Percentiles rank a stretch among this genome's conserved stretches.
phyloP scores from a whole-genome alignment of 768 basidiomycete genomes.

The Panaeolus papilionaceus region DNA sequence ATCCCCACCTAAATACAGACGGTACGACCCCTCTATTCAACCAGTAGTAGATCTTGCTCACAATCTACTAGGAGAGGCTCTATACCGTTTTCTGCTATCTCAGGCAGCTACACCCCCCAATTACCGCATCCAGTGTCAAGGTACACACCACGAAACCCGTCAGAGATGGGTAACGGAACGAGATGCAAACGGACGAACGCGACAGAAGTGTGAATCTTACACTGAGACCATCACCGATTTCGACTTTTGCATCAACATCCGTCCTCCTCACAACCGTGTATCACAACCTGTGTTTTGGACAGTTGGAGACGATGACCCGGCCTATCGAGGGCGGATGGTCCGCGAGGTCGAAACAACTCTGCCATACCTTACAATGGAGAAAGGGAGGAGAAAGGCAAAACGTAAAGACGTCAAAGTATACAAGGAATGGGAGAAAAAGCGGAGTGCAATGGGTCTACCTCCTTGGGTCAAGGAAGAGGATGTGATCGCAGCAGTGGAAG shows the following conservation, averaged over 20 bases:
- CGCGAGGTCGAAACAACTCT: constrained; percentile 53
- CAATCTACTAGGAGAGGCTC: constrained; percentile 47
- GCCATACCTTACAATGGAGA: constrained; percentile 1
- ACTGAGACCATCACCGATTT: constrained; percentile 70
- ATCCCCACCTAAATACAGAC: constrained; percentile 68
- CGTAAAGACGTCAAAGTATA: constrained; percentile 48
- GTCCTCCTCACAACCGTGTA: constrained; percentile 35
- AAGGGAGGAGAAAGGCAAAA: constrained; percentile 45
- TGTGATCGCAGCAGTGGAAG: constrained; percentile 21
- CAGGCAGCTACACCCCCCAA: constrained; percentile 54
- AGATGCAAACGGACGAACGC: constrained; percentile 40
- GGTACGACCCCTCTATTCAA: constrained; percentile 35
- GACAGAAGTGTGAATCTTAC: constrained; percentile 53
- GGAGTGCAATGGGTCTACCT: constrained; percentile 53
- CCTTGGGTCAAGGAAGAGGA: constrained; percentile 44
- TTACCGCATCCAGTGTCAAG: constrained; percentile 54
- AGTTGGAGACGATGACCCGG: constrained; percentile 65
- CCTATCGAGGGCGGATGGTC: constrained; percentile 69
- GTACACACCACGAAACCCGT: constrained; percentile 62
- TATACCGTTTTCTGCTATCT: constrained; percentile 75
- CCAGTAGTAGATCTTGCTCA: background rate
- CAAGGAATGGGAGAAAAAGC: constrained; percentile 51
- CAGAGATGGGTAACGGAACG: constrained; percentile 50
- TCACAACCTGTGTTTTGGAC: constrained; percentile 58
- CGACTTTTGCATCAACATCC: constrained; percentile 67